Conservation (phyloP, 139 green algal genomes). For the Pleodorina starrii region DNA sequence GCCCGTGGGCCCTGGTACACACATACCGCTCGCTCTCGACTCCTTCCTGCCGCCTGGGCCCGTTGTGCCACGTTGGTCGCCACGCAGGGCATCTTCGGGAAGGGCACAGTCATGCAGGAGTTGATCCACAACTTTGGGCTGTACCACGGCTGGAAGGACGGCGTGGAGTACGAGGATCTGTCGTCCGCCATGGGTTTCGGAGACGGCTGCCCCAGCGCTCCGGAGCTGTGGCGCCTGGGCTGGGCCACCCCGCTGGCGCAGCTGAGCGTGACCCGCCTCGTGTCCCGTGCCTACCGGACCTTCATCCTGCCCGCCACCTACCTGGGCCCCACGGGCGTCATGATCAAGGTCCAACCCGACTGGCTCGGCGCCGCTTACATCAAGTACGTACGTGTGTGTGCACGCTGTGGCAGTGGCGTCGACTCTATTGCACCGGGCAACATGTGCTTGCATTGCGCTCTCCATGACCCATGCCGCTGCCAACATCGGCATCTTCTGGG, state of each 20-base stretch:
- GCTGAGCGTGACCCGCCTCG: not conserved
- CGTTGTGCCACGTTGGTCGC: too few relatives aligned
- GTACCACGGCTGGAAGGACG: not conserved
- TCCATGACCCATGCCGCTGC: too few relatives aligned
- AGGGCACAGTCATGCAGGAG: not conserved
- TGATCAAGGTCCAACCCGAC: not conserved
- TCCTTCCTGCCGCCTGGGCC: too few relatives aligned
- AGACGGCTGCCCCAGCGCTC: conserved; percentile 17
- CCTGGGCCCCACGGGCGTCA: not conserved
- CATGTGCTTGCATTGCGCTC: too few relatives aligned
- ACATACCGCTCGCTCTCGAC: too few relatives aligned
- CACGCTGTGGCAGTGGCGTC: too few relatives aligned
- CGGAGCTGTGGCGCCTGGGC: conserved; percentile 14
- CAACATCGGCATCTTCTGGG: too few relatives aligned
- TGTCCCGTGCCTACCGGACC: not conserved
- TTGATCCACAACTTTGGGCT: not conserved
- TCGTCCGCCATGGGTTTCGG: not conserved
- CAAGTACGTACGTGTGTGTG: conserved; percentile 8
- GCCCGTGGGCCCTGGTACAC: too few relatives aligned
- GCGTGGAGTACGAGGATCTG: not conserved
- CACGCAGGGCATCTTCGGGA: not conserved
- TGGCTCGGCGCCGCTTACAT: not conserved
- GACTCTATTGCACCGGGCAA: too few relatives aligned
- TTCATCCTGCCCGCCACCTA: conserved; percentile 20
- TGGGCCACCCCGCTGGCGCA: not conserved